A percentile compares a stretch with the other conserved stretches of the same genome.
Conservation (phyloP, 768 basidiomycete species). For the Trametopsis cervina region DNA sequence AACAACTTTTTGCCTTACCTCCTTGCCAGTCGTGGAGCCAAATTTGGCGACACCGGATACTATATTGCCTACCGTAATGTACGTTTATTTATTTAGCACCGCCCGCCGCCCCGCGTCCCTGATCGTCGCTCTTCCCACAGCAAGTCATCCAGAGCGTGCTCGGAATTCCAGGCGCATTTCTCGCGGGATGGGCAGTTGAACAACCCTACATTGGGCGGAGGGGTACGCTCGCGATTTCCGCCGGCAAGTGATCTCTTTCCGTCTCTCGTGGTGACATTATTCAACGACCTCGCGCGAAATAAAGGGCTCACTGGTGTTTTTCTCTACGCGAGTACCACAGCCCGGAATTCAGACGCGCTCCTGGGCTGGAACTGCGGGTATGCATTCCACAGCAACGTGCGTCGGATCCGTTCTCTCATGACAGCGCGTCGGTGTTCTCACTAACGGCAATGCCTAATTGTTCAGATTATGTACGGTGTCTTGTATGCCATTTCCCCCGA, state of each 20-base stretch:
- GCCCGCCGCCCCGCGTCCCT: not conserved
- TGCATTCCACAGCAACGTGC: conserved; percentile 24
- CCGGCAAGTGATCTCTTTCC: conserved; percentile 37
- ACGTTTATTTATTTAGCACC: conserved; percentile 6
- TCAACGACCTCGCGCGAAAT: conserved; percentile 40
- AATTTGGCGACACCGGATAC: conserved; percentile 29
- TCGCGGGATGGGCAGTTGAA: conserved; percentile 70
- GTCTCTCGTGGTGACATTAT: conserved; percentile 24
- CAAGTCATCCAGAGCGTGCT: conserved; percentile 63
- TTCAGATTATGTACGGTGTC: conserved; percentile 74
- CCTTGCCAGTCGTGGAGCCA: conserved; percentile 27
- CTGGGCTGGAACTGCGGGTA: conserved; percentile 74
- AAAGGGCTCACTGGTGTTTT: conserved; percentile 68
- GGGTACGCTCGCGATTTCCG: conserved; percentile 59
- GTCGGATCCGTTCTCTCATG: not conserved
- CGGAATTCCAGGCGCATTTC: conserved; percentile 64
- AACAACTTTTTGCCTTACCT: conserved; percentile 32
- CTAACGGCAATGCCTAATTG: no score
- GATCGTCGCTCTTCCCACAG: conserved; percentile 26
- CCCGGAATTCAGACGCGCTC: conserved; percentile 57
- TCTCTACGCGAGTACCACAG: conserved; percentile 70
- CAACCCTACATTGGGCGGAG: conserved; percentile 54
- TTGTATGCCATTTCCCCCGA: conserved; percentile 66
- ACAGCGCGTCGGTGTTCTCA: not conserved
- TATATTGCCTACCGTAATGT: conserved; percentile 32